Evolutionary conservation across 2,329 filamentous ascomycete genomes (phyloP).

Genomic region (Clarireedia paspali): DNA sequence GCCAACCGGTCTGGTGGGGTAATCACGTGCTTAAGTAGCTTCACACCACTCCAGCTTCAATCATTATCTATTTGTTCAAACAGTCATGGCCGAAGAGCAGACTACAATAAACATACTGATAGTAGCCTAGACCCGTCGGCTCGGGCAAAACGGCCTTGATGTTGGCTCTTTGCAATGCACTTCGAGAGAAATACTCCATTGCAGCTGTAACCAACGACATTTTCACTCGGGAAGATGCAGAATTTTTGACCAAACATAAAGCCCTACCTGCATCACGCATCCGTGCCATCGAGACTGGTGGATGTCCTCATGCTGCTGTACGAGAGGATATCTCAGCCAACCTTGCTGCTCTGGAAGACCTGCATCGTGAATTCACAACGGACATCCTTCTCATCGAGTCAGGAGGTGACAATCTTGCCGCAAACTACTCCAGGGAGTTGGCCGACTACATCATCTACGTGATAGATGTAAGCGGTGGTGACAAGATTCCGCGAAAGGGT

Average conservation of each 20-base stretch:
- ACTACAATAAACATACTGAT: neutral
- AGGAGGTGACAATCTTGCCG: constrained; percentile 92
- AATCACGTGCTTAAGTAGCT: constrained; percentile 10
- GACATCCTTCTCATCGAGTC: constrained; percentile 91
- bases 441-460: constrained; percentile 99
- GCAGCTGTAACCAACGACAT: constrained; percentile 98
- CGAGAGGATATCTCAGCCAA: constrained; percentile 95
- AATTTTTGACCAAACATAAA: constrained; percentile 83
- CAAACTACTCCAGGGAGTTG: constrained; percentile 91
- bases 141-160: constrained; percentile 97
- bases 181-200: constrained; percentile 75
- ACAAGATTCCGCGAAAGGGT: constrained; percentile 94
- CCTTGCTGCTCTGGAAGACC: constrained; percentile 81
- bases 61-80: neutral
- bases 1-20: constrained; percentile 11
- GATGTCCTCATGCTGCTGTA: constrained; percentile 93
- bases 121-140: constrained; percentile 67
- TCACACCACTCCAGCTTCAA: no score
- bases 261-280: constrained; percentile 80
- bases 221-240: constrained; percentile 96
- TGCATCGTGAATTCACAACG: constrained; percentile 71
- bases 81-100: neutral
- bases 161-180: constrained; percentile 80
- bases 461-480: constrained; percentile 91
- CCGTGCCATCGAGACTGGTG: constrained; percentile 93